These are phyloP conservation scores for Ophiostoma montium DNA, from an alignment of 2,329 filamentous ascomycete genomes.

Conservation along the genomic window DNA sequence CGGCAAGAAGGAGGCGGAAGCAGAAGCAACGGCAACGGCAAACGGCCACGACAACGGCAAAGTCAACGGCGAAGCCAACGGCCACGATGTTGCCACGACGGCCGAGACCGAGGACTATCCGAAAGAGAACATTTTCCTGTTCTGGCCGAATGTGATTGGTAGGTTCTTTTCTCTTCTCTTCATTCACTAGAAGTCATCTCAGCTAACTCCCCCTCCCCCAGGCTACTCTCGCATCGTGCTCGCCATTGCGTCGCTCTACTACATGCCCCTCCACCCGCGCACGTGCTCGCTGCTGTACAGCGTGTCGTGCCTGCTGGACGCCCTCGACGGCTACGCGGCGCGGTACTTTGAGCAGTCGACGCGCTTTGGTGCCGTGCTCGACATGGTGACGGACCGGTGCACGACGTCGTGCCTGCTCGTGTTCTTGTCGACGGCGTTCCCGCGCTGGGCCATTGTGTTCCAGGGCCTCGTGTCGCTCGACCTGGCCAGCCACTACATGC, in stretches of 20 bases:
- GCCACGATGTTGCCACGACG: slow-evolving; percentile 1
- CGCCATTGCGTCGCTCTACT: slow-evolving; percentile 85
- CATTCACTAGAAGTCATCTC: no score
- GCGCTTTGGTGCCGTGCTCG: slow-evolving; percentile 87
- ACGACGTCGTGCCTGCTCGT: slow-evolving; percentile 91
- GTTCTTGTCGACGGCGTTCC: slow-evolving; percentile 88
- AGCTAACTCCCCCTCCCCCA: slow-evolving; percentile 25
- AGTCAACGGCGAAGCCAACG: slow-evolving; percentile 13
- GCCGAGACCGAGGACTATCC: slow-evolving; percentile 21
- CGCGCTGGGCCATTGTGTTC: slow-evolving; percentile 86
- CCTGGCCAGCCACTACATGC: slow-evolving; percentile 93
- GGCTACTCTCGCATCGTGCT: slow-evolving; percentile 67
- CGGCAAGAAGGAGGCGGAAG: slow-evolving; percentile 15
- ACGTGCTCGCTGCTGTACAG: slow-evolving; percentile 87
- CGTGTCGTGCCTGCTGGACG: slow-evolving; percentile 87
- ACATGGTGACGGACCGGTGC: slow-evolving; percentile 98
- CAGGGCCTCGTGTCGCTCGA: slow-evolving; percentile 87
- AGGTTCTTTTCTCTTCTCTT: slow-evolving; percentile 9
- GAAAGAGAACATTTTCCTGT: slow-evolving; percentile 66
- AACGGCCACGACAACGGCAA: slow-evolving; percentile 1
- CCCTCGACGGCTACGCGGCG: slow-evolving; percentile 87
- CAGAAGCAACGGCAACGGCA: slow-evolving; percentile 13
- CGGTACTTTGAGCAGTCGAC: slow-evolving; percentile 82
- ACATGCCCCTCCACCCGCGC: slow-evolving; percentile 97
- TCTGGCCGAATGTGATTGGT: slow-evolving; percentile 74